These are phyloP conservation scores for Aspergillus unguis DNA, from an alignment of 2,329 filamentous ascomycete species.

Conservation along the genomic window DNA sequence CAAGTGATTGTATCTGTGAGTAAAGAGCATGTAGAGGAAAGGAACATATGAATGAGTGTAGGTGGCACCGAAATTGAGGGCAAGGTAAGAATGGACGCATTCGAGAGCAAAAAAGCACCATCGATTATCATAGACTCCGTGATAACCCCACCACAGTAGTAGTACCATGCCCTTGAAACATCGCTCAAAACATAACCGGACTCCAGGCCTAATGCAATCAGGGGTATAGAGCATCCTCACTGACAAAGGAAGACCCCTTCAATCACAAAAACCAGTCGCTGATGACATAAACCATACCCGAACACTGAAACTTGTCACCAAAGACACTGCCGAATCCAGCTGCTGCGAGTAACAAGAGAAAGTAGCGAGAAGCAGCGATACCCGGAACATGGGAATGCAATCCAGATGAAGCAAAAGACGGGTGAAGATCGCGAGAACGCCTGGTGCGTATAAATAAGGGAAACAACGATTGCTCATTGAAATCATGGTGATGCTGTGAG, in stretches of 20 bases:
- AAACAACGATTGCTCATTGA: neutral
- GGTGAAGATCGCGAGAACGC: neutral
- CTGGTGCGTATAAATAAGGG: neutral
- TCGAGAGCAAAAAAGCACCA: slow-evolving; percentile 1
- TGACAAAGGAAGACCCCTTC: slow-evolving; percentile 16
- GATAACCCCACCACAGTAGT: slow-evolving; percentile 6
- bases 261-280: slow-evolving; percentile 15
- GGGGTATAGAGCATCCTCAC: slow-evolving; percentile 17
- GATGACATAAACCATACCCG: slow-evolving; percentile 15
- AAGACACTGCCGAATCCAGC: slow-evolving; percentile 8
- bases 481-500: slow-evolving; percentile 1
- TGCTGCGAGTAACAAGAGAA: slow-evolving; percentile 9
- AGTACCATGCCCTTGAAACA: slow-evolving; percentile 12
- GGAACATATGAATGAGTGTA: neutral
- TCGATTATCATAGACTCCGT: slow-evolving; percentile 4
- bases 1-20: neutral
- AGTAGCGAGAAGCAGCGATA: slow-evolving; percentile 3
- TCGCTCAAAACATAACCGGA: slow-evolving; percentile 19
- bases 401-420: neutral
- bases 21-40: neutral
- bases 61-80: neutral
- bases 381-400: slow-evolving; percentile 2
- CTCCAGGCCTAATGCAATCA: slow-evolving; percentile 26
- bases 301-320: slow-evolving; percentile 15
- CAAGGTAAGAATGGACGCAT: neutral